Evolutionary conservation across 129 eudicot species (phyloP), one percentile per base, ranked within the genome.

Genomic region (sunflower (Helianthus annuus)): DNA sequence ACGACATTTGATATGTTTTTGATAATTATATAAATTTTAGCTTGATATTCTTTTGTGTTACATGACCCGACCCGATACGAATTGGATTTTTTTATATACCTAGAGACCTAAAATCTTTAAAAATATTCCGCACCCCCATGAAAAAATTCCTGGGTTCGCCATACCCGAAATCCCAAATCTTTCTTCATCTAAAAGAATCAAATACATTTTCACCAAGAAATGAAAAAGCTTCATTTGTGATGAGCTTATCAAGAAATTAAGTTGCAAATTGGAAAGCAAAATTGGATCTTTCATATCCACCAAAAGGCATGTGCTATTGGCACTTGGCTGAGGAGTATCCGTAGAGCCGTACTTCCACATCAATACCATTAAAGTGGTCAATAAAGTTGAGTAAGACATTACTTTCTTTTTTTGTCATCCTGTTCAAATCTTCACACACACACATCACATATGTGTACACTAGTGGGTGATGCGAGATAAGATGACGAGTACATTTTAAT

Each of bases 261-360:
- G 32, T 27, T 27, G 32, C 32, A 45, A 70, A 77, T 24, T 27
- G 7, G 4, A 40, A 70, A 61, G 42, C 76, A 69, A 70, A 70
- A 70, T 69, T 77, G 71, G 81, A 77, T 77, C 66, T 63, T 77
- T 70, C 66, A 17, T 70, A 27, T 39, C 76, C 76, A 54, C 72
- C 51, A 78, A 78, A 78, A 78, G 82, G 46, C 82, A 63, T 44
- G 70, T 63, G 64, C 2, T 51, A 24, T 34, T 68, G 67, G 3
- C 48, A 76, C 69, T 70, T 77, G 81, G 32, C 81, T 51, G 10
- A 63, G 75, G 13, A 52, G 64, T 19, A 56, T 76, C 38, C 36
- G 65, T 77, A 78, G 82, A 78, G 82, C 72, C 82, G 42, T 78
- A 52, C 45, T 53, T 14, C 22, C 17, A 52, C 24, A 39, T 8